These are phyloP conservation scores for Ophiostoma pallidulum DNA, from an alignment of 2,329 filamentous ascomycete genomes.

Conservation along the genomic window DNA sequence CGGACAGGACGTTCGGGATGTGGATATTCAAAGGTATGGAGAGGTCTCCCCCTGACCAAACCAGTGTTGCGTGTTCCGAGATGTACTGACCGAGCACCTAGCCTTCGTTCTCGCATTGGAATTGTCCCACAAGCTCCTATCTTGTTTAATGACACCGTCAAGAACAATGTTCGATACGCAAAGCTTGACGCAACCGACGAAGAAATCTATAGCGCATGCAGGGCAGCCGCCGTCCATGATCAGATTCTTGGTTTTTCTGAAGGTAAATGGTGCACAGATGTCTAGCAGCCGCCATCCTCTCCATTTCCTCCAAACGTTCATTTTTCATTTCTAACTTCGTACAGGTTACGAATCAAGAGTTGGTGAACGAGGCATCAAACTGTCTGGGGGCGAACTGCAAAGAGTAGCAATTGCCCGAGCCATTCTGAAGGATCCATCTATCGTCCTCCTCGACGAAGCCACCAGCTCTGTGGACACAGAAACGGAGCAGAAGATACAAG, in stretches of 20 bases:
- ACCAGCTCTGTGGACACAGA: constrained; percentile 68
- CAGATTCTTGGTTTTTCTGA: constrained; percentile 46
- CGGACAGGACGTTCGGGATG: constrained; percentile 46
- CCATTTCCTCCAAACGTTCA: not conserved
- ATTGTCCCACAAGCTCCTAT: constrained; percentile 47
- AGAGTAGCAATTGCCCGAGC: constrained; percentile 61
- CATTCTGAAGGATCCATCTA: constrained; percentile 62
- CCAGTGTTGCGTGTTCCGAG: constrained; percentile 41
- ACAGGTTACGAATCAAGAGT: constrained; percentile 40
- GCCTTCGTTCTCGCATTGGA: constrained; percentile 42
- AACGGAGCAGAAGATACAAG: constrained; percentile 57
- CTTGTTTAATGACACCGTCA: constrained; percentile 48
- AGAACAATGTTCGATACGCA: constrained; percentile 51
- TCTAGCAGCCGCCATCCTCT: not conserved
- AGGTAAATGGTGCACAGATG: constrained; percentile 25
- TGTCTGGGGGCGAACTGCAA: constrained; percentile 59
- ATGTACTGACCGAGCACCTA: constrained; percentile 19
- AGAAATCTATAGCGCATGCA: constrained; percentile 45
- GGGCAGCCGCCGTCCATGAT: constrained; percentile 48
- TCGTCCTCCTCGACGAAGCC: constrained; percentile 70
- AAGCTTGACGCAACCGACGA: constrained; percentile 44
- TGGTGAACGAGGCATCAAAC: constrained; percentile 44
- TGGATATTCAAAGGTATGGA: constrained; percentile 39
- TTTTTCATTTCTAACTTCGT: constrained; percentile 8
- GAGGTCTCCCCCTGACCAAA: too few species aligned